Base-by-base conservation (phyloP, 495 filamentous ascomycete species). In the Choiromyces venosus region DNA sequence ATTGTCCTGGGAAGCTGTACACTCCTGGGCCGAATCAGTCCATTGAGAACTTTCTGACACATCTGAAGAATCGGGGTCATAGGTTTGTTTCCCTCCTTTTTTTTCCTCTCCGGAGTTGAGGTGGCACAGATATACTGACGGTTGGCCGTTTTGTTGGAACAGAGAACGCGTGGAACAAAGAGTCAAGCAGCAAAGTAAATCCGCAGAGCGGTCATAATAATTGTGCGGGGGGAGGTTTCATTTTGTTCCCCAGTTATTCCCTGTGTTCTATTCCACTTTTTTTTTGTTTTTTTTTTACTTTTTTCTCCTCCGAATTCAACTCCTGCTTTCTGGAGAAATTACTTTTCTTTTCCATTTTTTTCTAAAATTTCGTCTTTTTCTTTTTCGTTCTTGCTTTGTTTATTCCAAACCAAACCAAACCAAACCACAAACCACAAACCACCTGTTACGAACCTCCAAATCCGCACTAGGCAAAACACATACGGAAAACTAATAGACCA, bases 1-100 rank as follows among this genome's bases (percentile, higher is more conserved):
- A 97, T 80, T 97, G 95, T 83, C 92, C 94, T 2, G 92, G 93
- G 42, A 97, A 97, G 81, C 83, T 96, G 39, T 99, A 99, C 81
- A 97, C 91, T 0, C 91, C 93, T 1, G 91, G 92, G 0, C 94
- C 94, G 0, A 92, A 88, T 35, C 89, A 86, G 79, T 92, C 93
- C 0, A 90, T 81, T 18, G 80, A 81, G 37, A 81, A 81, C 67
- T 81, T 81, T 38, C 69, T 76, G 64, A 74, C 75, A 25, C 80
- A 81, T 81, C 73, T 81, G 67, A 81, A 76, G 38, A 81, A 81
- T 44, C 73, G 74, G 64, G 67, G 86, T 33, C 95, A 97, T 84
- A 89, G 90, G 79, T 88, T 92, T 79, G 71, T 74, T 71, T 8
- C 19, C 36, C 33, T 19, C 52, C 52, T 33, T 61, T 61, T 29